Evolutionary conservation across 495 filamentous ascomycete species (phyloP).

Genomic region (Trichoderma virens): DNA sequence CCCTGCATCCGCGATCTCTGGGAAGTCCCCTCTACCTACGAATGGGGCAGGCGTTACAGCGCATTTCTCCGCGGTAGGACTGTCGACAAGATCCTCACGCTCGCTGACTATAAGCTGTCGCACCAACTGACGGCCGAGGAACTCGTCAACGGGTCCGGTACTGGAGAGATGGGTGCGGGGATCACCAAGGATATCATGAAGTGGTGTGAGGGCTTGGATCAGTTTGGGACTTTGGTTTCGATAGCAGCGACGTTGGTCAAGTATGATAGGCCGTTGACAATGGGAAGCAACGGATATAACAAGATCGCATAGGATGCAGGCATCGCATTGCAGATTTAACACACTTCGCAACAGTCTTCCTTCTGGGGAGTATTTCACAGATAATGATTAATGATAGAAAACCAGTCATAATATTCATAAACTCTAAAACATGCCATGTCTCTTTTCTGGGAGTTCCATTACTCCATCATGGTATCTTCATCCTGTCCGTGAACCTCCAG

Average conservation of each 20-base stretch:
- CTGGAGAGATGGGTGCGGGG: not conserved
- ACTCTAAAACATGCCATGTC: slow-evolving; percentile 12
- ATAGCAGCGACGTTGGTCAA: not conserved
- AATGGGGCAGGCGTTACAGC: not conserved
- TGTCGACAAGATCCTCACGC: not conserved
- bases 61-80: not conserved
- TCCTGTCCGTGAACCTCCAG: not conserved
- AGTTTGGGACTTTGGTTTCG: not conserved
- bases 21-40: slow-evolving; percentile 1
- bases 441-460: slow-evolving; percentile 3
- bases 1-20: slow-evolving; percentile 5
- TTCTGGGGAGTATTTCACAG: not conserved
- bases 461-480: slow-evolving; percentile 13
- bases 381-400: not conserved
- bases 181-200: not conserved
- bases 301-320: not conserved
- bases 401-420: slow-evolving; percentile 16
- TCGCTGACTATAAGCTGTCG: not conserved
- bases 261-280: slow-evolving; percentile 9
- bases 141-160: not conserved
- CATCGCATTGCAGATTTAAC: not conserved
- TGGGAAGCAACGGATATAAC: not conserved
- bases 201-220: not conserved
- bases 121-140: not conserved
- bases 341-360: not conserved